phyloP scores from a whole-genome alignment of 1,139 yeast genomes.

The Lodderomyces jiufengensis region DNA sequence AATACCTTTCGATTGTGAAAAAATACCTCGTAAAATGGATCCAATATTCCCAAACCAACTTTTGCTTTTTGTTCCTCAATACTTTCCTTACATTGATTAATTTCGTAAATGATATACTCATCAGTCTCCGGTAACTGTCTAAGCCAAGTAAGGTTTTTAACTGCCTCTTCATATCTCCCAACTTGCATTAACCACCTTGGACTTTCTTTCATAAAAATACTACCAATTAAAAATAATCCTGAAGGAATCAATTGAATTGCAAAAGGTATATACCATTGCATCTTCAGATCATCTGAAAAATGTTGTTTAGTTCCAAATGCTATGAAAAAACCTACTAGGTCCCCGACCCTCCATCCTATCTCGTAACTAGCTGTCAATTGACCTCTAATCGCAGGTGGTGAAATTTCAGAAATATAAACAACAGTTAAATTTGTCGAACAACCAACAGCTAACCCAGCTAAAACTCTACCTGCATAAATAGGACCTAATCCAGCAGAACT shows the following conservation, averaged over 20 bases:
- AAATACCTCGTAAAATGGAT: slow-evolving; percentile 36
- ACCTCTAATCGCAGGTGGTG: slow-evolving; percentile 42
- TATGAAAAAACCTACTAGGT: slow-evolving; percentile 44
- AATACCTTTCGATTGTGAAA: slow-evolving; percentile 26
- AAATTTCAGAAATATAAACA: slow-evolving; percentile 38
- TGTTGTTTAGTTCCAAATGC: slow-evolving; percentile 37
- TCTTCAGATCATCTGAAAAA: slow-evolving; percentile 12
- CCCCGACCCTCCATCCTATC: slow-evolving; percentile 44
- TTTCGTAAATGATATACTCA: slow-evolving; percentile 37
- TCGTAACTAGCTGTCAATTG: slow-evolving; percentile 37
- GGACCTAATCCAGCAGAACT: slow-evolving; percentile 32
- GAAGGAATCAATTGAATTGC: slow-evolving; percentile 43
- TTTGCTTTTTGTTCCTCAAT: slow-evolving; percentile 26
- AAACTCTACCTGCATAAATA: slow-evolving; percentile 39
- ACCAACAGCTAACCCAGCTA: slow-evolving; percentile 41
- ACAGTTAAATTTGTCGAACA: slow-evolving; percentile 41
- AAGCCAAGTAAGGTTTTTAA: slow-evolving; percentile 37
- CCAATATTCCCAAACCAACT: slow-evolving; percentile 38
- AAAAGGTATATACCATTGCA: slow-evolving; percentile 44
- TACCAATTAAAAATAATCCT: slow-evolving; percentile 35
- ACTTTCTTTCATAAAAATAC: slow-evolving; percentile 35
- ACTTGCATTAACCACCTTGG: slow-evolving; percentile 41
- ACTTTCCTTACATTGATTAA: slow-evolving; percentile 25
- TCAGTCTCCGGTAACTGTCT: slow-evolving; percentile 35
- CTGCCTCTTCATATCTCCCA: slow-evolving; percentile 32